A percentile compares a stretch with the other conserved stretches of the same genome.
Conservation (phyloP, 805 yeast species). For the Candida nemodendra region DNA sequence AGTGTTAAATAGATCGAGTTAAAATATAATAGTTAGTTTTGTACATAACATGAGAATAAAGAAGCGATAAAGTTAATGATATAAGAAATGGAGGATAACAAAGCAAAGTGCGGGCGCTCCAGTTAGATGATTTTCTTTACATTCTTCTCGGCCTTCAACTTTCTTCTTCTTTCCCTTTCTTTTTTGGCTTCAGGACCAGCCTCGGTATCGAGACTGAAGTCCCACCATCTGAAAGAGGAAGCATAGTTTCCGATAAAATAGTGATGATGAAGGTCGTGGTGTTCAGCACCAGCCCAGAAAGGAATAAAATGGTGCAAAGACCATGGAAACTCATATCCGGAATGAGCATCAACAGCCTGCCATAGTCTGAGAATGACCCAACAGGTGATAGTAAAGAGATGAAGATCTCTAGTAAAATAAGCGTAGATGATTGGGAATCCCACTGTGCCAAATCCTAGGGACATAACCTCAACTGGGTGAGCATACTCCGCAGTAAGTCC, state of each 20-base stretch:
- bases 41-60: no score
- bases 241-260: conserved; percentile 60
- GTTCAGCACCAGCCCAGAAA: conserved; percentile 66
- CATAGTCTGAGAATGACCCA: conserved; percentile 55
- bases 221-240: conserved; percentile 60
- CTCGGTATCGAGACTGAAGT: conserved; percentile 49
- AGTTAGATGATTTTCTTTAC: conserved; percentile 16
- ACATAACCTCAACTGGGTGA: conserved; percentile 57
- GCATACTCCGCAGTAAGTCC: conserved; percentile 63
- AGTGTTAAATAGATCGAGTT: no score
- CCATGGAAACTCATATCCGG: conserved; percentile 65
- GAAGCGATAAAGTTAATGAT: no score
- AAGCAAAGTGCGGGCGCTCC: no score
- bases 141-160: conserved; percentile 37
- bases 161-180: conserved; percentile 45
- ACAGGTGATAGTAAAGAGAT: conserved; percentile 50
- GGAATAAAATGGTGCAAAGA: conserved; percentile 56
- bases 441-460: conserved; percentile 58
- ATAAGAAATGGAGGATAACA: no score
- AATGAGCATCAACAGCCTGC: conserved; percentile 62
- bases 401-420: conserved; percentile 44
- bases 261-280: conserved; percentile 61
- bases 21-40: no score
- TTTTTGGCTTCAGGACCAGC: conserved; percentile 54
- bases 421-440: conserved; percentile 60